These are phyloP conservation scores for Pterothamnion heteromorphum DNA, from an alignment of 31 red algal species.

Conservation along the genomic window DNA sequence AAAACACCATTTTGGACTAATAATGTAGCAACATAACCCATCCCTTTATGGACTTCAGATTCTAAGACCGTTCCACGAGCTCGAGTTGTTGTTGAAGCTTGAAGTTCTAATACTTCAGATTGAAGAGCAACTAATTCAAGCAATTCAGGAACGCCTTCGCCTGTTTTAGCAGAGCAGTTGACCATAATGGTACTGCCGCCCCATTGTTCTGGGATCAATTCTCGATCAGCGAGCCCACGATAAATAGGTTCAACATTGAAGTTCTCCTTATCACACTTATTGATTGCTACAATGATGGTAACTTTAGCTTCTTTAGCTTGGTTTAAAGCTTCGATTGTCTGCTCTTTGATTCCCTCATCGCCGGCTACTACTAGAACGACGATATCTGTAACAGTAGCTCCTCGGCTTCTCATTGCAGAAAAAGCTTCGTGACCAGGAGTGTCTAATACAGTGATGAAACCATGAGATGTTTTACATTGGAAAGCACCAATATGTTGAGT, in stretches of 20 bases:
- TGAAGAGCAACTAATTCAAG: constrained; percentile 71
- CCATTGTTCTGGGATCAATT: constrained; percentile 52
- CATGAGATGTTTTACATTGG: constrained; percentile 14
- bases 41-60: constrained; percentile 55
- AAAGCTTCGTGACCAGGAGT: constrained; percentile 79
- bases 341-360: constrained; percentile 77
- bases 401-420: constrained; percentile 66
- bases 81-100: constrained; percentile 25
- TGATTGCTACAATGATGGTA: constrained; percentile 75
- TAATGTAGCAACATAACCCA: constrained; percentile 67
- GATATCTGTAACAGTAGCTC: constrained; percentile 65
- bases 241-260: not conserved
- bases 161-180: constrained; percentile 71
- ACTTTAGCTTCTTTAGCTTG: constrained; percentile 61
- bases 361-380: constrained; percentile 77
- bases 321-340: constrained; percentile 66
- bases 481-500: constrained; percentile 79
- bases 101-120: constrained; percentile 69
- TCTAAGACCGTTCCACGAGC: constrained; percentile 75
- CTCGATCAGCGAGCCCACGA: too few species aligned
- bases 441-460: constrained; percentile 65
- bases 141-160: constrained; percentile 59
- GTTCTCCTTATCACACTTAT: constrained; percentile 59
- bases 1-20: constrained; percentile 67
- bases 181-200: constrained; percentile 83